These are phyloP conservation scores for Metschnikowia cubensis DNA, from an alignment of 805 yeast species.

Conservation along the genomic window DNA sequence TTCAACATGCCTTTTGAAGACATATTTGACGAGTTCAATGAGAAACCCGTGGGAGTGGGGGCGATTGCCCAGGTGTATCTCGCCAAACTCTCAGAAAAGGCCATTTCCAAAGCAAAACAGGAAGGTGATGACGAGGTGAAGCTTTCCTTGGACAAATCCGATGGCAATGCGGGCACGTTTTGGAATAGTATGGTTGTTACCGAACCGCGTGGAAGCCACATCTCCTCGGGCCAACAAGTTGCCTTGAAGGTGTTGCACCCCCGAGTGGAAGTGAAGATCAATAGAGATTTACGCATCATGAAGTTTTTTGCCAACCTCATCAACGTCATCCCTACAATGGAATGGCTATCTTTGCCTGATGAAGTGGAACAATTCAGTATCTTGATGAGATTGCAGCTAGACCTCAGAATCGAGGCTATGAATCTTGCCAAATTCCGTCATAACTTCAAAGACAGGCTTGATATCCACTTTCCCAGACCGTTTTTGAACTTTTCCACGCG, in stretches of 20 bases:
- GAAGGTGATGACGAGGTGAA: slow-evolving; percentile 21
- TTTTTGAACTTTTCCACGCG: slow-evolving; percentile 61
- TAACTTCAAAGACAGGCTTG: slow-evolving; percentile 55
- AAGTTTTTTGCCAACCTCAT: slow-evolving; percentile 66
- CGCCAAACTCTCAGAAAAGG: slow-evolving; percentile 55
- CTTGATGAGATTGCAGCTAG: slow-evolving; percentile 86
- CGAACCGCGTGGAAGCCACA: slow-evolving; percentile 26
- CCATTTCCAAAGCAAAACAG: slow-evolving; percentile 34
- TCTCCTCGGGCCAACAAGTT: slow-evolving; percentile 52
- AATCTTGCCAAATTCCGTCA: slow-evolving; percentile 69
- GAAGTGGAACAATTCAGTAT: slow-evolving; percentile 86
- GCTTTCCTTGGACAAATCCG: slow-evolving; percentile 12
- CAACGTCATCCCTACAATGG: slow-evolving; percentile 85
- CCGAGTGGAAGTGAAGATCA: slow-evolving; percentile 62
- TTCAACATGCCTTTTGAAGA: slow-evolving; percentile 64
- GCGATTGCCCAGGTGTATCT: slow-evolving; percentile 95
- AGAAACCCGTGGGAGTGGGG: slow-evolving; percentile 88
- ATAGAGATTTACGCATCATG: slow-evolving; percentile 84
- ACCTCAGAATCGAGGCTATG: slow-evolving; percentile 82
- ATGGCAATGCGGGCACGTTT: slow-evolving; percentile 16
- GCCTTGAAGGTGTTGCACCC: slow-evolving; percentile 96
- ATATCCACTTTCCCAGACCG: slow-evolving; percentile 79
- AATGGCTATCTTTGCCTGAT: slow-evolving; percentile 92
- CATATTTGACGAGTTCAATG: slow-evolving; percentile 73
- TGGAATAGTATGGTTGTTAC: slow-evolving; percentile 35